Conservation (phyloP, 805 yeast genomes). For the Yueomyces sp. region DNA sequence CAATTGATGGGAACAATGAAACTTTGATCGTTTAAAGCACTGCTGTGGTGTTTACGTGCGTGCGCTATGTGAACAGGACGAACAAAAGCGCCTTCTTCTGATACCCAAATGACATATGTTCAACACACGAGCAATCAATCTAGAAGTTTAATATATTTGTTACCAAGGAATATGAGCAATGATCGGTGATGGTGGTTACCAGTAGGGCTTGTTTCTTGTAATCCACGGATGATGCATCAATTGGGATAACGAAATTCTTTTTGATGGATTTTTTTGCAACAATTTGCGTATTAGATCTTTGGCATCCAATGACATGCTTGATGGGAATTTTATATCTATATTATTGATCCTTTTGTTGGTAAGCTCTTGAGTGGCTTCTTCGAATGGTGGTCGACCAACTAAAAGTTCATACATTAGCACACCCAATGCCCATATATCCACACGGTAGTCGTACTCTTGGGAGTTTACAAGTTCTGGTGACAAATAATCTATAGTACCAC, state of each 20-base stretch:
- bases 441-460: slow-evolving; percentile 60
- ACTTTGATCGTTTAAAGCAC: too few species aligned
- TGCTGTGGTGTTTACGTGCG: too few species aligned
- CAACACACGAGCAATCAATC: too few species aligned
- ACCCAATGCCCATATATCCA: slow-evolving; percentile 91
- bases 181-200: slow-evolving; percentile 26
- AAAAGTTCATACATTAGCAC: slow-evolving; percentile 73
- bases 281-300: slow-evolving; percentile 55
- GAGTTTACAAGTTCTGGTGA: slow-evolving; percentile 94
- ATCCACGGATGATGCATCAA: slow-evolving; percentile 82
- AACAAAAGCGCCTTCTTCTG: too few species aligned
- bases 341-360: slow-evolving; percentile 72
- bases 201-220: slow-evolving; percentile 40
- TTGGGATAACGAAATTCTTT: slow-evolving; percentile 47
- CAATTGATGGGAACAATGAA: too few species aligned
- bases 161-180: too few species aligned
- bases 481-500: slow-evolving; percentile 88
- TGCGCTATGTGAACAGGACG: too few species aligned
- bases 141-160: too few species aligned
- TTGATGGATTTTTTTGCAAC: slow-evolving; percentile 53
- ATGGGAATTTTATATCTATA: slow-evolving; percentile 66
- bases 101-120: too few species aligned
- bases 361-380: slow-evolving; percentile 59
- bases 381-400: slow-evolving; percentile 88
- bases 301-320: slow-evolving; percentile 58